These are phyloP conservation scores for Coniferiporia sulphurascens DNA, from an alignment of 1,284 basidiomycete species.

Conservation along the genomic window DNA sequence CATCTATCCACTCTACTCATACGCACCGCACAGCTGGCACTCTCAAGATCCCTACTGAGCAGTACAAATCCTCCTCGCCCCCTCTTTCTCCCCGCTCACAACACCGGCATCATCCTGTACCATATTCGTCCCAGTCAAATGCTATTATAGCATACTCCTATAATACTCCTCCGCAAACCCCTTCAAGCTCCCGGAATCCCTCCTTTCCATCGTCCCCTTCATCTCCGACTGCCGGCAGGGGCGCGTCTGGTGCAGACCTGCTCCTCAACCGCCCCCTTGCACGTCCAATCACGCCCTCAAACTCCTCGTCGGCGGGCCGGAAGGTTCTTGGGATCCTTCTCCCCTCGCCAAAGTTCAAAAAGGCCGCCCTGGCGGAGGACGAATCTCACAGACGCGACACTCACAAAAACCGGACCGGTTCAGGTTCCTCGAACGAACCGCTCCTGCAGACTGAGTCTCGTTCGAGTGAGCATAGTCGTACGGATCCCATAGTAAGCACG, in stretches of 20 bases:
- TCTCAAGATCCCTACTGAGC: neutral
- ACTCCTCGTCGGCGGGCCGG: slow-evolving; percentile 11
- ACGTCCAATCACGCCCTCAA: slow-evolving; percentile 31
- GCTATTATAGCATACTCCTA: slow-evolving; percentile 4
- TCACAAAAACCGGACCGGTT: slow-evolving; percentile 12
- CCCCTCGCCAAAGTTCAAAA: slow-evolving; percentile 5
- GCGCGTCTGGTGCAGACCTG: slow-evolving; percentile 26
- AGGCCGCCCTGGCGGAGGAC: neutral
- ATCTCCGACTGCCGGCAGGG: slow-evolving; percentile 22
- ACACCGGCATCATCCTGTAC: neutral
- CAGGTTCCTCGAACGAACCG: slow-evolving; percentile 17
- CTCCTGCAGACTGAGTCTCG: slow-evolving; percentile 8
- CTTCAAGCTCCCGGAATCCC: slow-evolving; percentile 28
- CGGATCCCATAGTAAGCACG: neutral
- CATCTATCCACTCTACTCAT: neutral
- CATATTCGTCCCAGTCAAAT: neutral
- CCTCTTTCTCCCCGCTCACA: neutral
- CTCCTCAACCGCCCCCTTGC: slow-evolving; percentile 27
- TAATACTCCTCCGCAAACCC: slow-evolving; percentile 15
- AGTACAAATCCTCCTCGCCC: slow-evolving; percentile 4
- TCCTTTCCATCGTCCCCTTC: slow-evolving; percentile 35
- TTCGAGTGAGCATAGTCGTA: neutral
- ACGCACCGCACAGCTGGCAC: neutral
- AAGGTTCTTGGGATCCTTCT: slow-evolving; percentile 12
- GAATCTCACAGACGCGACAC: neutral